Conservation (phyloP, 73 alveolate genomes). For the Tetrahymena malaccensis region DNA sequence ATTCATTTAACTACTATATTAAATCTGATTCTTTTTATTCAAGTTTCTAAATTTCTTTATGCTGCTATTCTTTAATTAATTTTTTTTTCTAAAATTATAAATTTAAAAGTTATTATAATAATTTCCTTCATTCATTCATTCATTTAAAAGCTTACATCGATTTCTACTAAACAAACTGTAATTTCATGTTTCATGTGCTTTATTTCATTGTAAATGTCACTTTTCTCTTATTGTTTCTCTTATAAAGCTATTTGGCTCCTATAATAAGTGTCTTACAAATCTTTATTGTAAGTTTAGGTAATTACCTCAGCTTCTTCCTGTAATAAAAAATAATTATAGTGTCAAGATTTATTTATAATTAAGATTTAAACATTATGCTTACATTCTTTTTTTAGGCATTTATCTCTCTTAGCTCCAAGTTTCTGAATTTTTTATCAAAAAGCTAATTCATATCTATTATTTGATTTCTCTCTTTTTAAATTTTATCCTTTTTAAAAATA, state of each 20-base stretch:
- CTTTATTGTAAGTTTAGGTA: neutral
- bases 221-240: neutral
- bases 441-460: neutral
- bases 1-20: neutral
- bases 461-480: neutral
- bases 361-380: neutral
- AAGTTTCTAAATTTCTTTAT: neutral
- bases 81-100: neutral
- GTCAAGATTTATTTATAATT: neutral
- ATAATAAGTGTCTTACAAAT: neutral
- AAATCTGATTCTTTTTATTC: neutral
- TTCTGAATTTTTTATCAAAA: neutral
- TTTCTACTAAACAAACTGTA: neutral
- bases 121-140: too few relatives aligned
- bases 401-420: neutral
- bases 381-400: neutral
- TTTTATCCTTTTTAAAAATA: neutral
- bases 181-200: neutral
- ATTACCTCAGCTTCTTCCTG: neutral
- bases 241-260: neutral
- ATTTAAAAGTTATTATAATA: neutral
- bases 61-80: neutral
- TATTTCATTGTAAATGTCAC: neutral
- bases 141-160: neutral
- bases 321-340: neutral